Conservation (phyloP, 352 stramenopile species). For the Phytophthora idaei region DNA sequence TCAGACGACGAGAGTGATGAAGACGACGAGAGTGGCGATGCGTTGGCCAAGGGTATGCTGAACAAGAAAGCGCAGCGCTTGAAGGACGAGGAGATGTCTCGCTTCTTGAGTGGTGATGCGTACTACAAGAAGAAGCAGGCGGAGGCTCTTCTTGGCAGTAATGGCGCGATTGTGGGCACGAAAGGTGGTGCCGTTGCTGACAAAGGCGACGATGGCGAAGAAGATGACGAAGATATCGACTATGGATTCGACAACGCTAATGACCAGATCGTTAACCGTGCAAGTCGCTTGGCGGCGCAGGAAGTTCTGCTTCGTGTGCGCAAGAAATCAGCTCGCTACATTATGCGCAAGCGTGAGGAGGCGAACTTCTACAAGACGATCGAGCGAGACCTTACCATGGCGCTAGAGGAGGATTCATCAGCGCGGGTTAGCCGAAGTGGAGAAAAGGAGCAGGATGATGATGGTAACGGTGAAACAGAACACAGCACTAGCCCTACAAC, state of each 20-base stretch:
- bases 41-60: conserved; percentile 29
- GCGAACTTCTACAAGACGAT: conserved; percentile 87
- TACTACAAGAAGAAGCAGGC: conserved; percentile 72
- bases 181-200: conserved; percentile 21
- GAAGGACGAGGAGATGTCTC: conserved; percentile 83
- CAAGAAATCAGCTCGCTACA: conserved; percentile 77
- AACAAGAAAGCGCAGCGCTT: conserved; percentile 56
- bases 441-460: conserved; percentile 24
- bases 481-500: conserved; percentile 22
- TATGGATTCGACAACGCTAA: conserved; percentile 88
- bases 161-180: conserved; percentile 18
- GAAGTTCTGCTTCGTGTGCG: conserved; percentile 73
- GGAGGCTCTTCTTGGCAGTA: conserved; percentile 41
- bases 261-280: conserved; percentile 79
- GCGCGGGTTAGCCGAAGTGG: conserved; percentile 8
- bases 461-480: conserved; percentile 34
- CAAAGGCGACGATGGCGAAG: conserved; percentile 25
- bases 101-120: conserved; percentile 63
- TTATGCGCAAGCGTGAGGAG: conserved; percentile 78
- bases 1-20: conserved; percentile 34
- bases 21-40: conserved; percentile 41
- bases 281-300: conserved; percentile 72
- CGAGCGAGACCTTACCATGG: conserved; percentile 79
- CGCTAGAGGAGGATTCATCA: conserved; percentile 64
- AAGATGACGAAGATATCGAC: conserved; percentile 78